Evolutionary conservation across 768 basidiomycete genomes (phyloP), one percentile per base, ranked within the genome.

Genomic region (Collybia mongolica): DNA sequence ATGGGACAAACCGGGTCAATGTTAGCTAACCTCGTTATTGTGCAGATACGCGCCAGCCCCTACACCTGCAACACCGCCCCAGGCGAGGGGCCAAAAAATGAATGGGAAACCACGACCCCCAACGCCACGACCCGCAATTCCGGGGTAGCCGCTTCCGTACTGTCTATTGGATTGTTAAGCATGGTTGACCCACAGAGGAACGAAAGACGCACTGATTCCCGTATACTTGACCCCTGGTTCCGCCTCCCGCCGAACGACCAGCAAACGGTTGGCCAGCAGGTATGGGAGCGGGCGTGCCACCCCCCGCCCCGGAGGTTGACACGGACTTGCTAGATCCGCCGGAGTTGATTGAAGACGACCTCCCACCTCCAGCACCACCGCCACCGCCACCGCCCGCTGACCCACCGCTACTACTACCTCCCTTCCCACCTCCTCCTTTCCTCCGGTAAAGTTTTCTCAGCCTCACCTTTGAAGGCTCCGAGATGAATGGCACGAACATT

Each of bases 141-240:
- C 75, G 36, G 81, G 80, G 54, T 82, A 83, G 1, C 81, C 81
- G 49, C 79, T 82, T 8, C 82, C 81, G 56, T 81, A 83, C 2
- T 58, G 60, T 23, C 82, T 82, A 38, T 6, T 46, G 3, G 2
- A 32, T 12, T 14, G 9, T 32, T 32, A 14, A 32, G 14, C 14
- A 32, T 12, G 14, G 11, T 32, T 9, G 11, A 32, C 14, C 26
- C 11, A 12, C 7, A 9, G 14, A 32, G 3, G 11, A 14, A 32
- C 14, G 1, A 51, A 29, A 50, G 12, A 64, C 66, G 26, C 40
- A 76, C 77, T 59, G 62, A 15, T 64, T 65, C 3, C 77, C 77
- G 46, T 53, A 76, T 9, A 79, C 52, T 40, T 75, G 57, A 17
- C 36, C 41, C 40, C 81, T 65, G 2, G 67, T 71, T 7, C 68